Conservation (phyloP, 2,329 filamentous ascomycete species). For the Penicillium psychrosexuale region DNA sequence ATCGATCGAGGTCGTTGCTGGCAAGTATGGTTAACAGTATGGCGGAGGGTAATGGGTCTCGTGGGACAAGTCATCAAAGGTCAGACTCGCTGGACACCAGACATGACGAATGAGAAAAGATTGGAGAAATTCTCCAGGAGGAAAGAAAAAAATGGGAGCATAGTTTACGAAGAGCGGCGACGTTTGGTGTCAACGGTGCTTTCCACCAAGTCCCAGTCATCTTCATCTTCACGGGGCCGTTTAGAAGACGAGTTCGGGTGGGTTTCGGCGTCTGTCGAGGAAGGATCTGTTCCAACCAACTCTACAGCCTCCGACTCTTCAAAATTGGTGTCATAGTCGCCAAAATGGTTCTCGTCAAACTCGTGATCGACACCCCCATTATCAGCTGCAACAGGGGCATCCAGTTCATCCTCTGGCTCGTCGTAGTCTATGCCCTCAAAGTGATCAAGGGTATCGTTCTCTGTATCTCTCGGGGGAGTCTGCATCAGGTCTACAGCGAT, state of each 20-base stretch:
- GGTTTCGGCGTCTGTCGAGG: constrained; percentile 17
- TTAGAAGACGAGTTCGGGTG: constrained; percentile 29
- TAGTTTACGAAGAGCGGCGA: constrained; percentile 45
- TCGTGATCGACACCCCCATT: constrained; percentile 22
- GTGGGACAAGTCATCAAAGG: not conserved
- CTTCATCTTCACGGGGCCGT: constrained; percentile 37
- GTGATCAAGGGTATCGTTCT: constrained; percentile 8
- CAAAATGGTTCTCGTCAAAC: constrained; percentile 37
- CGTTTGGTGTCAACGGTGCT: constrained; percentile 51
- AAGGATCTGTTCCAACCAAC: constrained; percentile 19
- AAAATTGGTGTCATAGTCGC: constrained; percentile 39
- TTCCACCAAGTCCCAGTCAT: constrained; percentile 30
- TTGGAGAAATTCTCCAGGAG: not conserved
- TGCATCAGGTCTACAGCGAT: constrained; percentile 34
- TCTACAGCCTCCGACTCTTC: constrained; percentile 25
- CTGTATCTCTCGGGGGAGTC: constrained; percentile 19
- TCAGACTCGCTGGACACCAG: not conserved
- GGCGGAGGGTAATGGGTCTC: not conserved
- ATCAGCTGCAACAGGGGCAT: constrained; percentile 3
- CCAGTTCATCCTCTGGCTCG: constrained; percentile 18
- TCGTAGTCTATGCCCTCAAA: constrained; percentile 16
- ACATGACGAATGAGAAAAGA: not conserved
- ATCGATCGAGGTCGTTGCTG: constrained; percentile 9
- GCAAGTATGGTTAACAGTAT: constrained; percentile 12
- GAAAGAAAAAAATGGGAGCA: not conserved